phyloP scores from a whole-genome alignment of 148 eudicot genomes.

The Fallopia convolvulus region DNA sequence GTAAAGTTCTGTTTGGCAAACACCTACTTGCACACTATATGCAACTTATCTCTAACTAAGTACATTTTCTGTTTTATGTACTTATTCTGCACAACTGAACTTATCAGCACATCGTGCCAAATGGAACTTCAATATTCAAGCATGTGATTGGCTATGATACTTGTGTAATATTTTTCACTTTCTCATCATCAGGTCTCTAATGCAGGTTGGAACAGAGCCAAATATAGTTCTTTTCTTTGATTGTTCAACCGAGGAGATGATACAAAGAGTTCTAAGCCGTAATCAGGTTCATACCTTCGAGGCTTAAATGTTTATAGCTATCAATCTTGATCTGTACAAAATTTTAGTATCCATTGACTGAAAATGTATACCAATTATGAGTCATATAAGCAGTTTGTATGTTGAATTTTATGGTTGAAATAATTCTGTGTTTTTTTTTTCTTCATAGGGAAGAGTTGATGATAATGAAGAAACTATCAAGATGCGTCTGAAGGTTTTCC shows the following conservation, averaged over 20 bases:
- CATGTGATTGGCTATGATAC: background rate
- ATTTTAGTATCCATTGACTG: background rate
- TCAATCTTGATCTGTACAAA: background rate
- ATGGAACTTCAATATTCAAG: background rate
- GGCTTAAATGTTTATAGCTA: background rate
- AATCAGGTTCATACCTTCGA: slow-evolving; percentile 45
- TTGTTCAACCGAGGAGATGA: slow-evolving; percentile 84
- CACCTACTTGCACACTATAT: background rate
- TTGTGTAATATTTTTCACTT: background rate
- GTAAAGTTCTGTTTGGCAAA: background rate
- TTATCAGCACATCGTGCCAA: background rate
- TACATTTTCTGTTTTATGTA: too few species aligned
- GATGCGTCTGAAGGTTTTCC: slow-evolving; percentile 71
- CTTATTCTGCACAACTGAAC: background rate
- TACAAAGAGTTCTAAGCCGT: slow-evolving; percentile 76
- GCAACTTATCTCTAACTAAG: too few species aligned
- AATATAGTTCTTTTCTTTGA: slow-evolving; percentile 90
- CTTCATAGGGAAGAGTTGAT: slow-evolving; percentile 72
- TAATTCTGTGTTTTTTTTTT: slow-evolving; percentile 14
- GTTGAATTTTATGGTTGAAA: slow-evolving; percentile 4
- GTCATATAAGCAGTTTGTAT: too few species aligned
- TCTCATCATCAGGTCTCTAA: slow-evolving; percentile 6
- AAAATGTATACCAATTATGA: background rate
- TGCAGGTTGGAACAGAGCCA: slow-evolving; percentile 77
- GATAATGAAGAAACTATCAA: slow-evolving; percentile 73